These are phyloP conservation scores for Phytophthora pinifolia DNA, from an alignment of 352 stramenopile species.

Conservation along the genomic window DNA sequence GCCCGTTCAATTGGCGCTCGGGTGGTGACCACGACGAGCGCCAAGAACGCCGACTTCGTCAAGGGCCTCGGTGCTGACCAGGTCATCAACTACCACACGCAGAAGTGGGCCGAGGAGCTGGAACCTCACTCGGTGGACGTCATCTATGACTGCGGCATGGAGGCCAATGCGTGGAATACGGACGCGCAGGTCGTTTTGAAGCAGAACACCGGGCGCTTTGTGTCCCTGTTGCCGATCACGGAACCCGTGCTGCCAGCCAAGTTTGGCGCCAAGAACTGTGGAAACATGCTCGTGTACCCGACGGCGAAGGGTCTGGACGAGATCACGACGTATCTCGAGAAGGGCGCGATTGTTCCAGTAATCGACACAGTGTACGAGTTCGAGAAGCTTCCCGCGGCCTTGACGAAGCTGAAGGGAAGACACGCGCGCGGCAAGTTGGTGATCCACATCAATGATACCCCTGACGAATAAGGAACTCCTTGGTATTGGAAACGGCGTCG, in stretches of 20 bases:
- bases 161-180: slow-evolving; percentile 30
- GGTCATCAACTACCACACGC: slow-evolving; percentile 38
- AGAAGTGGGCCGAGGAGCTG: slow-evolving; percentile 38
- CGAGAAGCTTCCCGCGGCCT: slow-evolving; percentile 34
- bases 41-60: slow-evolving; percentile 30
- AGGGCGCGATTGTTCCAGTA: slow-evolving; percentile 22
- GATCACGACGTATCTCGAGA: slow-evolving; percentile 38
- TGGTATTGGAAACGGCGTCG: too few relatives aligned
- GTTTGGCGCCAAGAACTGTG: slow-evolving; percentile 17
- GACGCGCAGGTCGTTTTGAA: slow-evolving; percentile 28
- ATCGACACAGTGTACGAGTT: slow-evolving; percentile 44
- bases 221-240: slow-evolving; percentile 17
- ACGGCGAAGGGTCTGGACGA: slow-evolving; percentile 16
- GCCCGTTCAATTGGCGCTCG: slow-evolving; percentile 31
- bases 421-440: slow-evolving; percentile 56
- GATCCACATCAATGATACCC: slow-evolving; percentile 8
- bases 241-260: slow-evolving; percentile 12
- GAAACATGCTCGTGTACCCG: slow-evolving; percentile 15
- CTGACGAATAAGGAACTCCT: too few relatives aligned
- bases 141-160: slow-evolving; percentile 43
- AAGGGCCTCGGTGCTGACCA: slow-evolving; percentile 29
- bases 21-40: slow-evolving; percentile 34
- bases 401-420: slow-evolving; percentile 43
- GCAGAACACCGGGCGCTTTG: slow-evolving; percentile 23
- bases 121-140: slow-evolving; percentile 37